Conservation (phyloP, 192 early-diverging fungal genomes). For the Coemansia sp. region DNA sequence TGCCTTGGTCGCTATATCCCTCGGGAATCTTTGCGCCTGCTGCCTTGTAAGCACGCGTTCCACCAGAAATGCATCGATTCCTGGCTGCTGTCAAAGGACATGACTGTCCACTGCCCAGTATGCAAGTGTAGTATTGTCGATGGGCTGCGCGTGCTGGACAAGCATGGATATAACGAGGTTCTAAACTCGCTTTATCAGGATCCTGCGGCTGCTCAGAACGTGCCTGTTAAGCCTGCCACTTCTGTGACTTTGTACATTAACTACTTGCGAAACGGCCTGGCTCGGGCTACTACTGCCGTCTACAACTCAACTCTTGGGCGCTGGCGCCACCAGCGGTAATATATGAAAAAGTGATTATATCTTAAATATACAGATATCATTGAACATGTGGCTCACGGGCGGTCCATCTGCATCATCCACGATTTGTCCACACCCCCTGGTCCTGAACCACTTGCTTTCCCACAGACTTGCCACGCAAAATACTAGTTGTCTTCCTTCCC, state of each 20-base stretch:
- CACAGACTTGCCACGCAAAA: neutral
- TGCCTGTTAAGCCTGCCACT: neutral
- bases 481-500: neutral
- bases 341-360: neutral
- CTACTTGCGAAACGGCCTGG: neutral
- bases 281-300: neutral
- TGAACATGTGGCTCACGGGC: neutral
- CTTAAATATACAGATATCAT: no score
- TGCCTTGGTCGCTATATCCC: constrained; percentile 71
- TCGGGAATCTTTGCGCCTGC: constrained; percentile 65
- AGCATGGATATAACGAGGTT: constrained; percentile 38
- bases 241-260: neutral
- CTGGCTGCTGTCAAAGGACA: constrained; percentile 71
- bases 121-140: constrained; percentile 64
- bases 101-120: constrained; percentile 75
- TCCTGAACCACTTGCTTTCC: constrained; percentile 1
- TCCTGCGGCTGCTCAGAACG: neutral
- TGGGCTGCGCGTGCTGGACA: constrained; percentile 32
- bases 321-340: constrained; percentile 1
- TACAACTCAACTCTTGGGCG: constrained; percentile 12
- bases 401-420: neutral
- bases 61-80: constrained; percentile 77
- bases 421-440: neutral
- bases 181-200: constrained; percentile 17
- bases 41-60: constrained; percentile 80